Evolutionary conservation across 805 yeast genomes (phyloP).

Genomic region (Wickerhamiella azymoides): DNA sequence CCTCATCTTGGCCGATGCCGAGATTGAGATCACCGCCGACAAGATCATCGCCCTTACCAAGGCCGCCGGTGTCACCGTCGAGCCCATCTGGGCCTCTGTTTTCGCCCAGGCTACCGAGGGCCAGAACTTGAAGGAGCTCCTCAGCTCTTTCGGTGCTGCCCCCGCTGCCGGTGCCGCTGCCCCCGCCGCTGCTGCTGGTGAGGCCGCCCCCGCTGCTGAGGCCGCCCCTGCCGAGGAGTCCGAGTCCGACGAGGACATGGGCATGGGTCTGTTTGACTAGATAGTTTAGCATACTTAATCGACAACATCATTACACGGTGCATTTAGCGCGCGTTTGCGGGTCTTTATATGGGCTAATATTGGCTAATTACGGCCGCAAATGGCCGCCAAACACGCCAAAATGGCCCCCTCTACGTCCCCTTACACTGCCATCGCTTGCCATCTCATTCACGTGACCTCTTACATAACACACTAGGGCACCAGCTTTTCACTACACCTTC

Average conservation of each 20-base stretch:
- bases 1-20: conserved; percentile 85
- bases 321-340: too few relatives aligned
- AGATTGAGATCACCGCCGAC: conserved; percentile 69
- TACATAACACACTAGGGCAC: not conserved
- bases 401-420: not conserved
- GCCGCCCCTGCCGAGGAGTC: conserved; percentile 60
- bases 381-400: not conserved
- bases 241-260: conserved; percentile 64
- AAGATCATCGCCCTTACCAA: conserved; percentile 58
- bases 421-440: not conserved
- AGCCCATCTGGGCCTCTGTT: conserved; percentile 65
- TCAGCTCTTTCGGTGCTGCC: conserved; percentile 50
- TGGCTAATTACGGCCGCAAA: too few relatives aligned
- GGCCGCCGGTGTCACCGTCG: conserved; percentile 49
- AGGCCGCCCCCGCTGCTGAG: conserved; percentile 55
- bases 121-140: conserved; percentile 66
- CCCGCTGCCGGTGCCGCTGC: conserved; percentile 94
- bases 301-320: not conserved
- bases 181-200: conserved; percentile 65
- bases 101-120: conserved; percentile 80
- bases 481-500: not conserved
- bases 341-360: too few relatives aligned
- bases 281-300: conserved; percentile 18
- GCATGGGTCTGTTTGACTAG: conserved; percentile 97
- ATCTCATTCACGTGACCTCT: not conserved